Base-by-base conservation (phyloP, 108 stramenopile species). In the Cyclotella distinguenda region DNA sequence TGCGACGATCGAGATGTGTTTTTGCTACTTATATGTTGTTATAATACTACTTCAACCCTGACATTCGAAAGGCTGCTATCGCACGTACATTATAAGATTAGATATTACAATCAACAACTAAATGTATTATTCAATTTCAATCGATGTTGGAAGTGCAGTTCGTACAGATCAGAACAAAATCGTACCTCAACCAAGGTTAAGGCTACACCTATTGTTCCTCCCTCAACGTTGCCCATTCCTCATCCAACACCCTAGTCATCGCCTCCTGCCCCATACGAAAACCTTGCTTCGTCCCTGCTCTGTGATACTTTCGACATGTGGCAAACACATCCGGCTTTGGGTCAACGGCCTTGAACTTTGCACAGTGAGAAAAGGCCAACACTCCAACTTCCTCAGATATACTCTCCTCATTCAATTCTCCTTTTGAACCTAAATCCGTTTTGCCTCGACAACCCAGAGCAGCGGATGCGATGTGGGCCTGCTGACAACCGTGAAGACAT, bases 271-370 rank as follows among this genome's bases (percentile, higher is more conserved):
- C 74, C 53, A 60, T 23, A 18, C 74, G 61, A 21, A 56, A 76
- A 16, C 74, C 66, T 27, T 62, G 54, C 46, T 76, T 68, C 13
- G 66, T 63, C 50, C 66, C 74, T 18, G 66, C 66, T 50, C 74
- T 32, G 33, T 76, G 74, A 55, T 68, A 76, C 47, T 76, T 76
- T 36, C 66, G 60, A 35, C 74, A 76, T 0, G 60, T 68, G 26
- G 74, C 66, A 43, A 76, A 76, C 3, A 62, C 60, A 61, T 75
- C 66, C n/a, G 66, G 66, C 31, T 76, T 76, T 0, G 74, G 74
- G 36, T 76, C 74, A 4, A 55, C 54, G 8, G 58, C 28, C 51
- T 68, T 66, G 57, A 68, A 68, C 61, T 76, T 68, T 19, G 60
- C 44, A 34, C 74, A 63, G 51, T 76, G 66, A 57, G 42, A 52